Conservation (phyloP, 1,284 basidiomycete genomes). For the Ceratobasidium papillatum region DNA sequence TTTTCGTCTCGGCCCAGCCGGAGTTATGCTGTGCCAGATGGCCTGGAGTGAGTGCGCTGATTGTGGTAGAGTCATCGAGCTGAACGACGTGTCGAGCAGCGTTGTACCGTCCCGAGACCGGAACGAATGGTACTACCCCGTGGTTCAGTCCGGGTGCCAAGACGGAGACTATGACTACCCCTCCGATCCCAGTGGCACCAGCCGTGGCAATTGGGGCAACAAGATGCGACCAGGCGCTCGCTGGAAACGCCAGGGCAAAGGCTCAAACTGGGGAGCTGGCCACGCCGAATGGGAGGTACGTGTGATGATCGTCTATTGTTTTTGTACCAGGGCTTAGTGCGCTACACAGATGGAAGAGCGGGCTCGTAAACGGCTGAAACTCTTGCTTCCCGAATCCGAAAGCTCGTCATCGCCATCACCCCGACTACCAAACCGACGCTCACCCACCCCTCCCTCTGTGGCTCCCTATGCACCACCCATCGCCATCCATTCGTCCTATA, state of each 20-base stretch:
- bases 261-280: conserved; percentile 77
- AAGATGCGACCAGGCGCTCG: conserved; percentile 72
- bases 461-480: conserved; percentile 75
- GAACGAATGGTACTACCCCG: conserved; percentile 79
- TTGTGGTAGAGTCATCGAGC: background rate
- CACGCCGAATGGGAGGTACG: conserved; percentile 84
- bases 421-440: conserved; percentile 58
- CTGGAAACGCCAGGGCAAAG: conserved; percentile 79
- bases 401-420: conserved; percentile 53
- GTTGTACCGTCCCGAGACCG: conserved; percentile 57
- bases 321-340: conserved; percentile 37
- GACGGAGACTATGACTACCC: conserved; percentile 61
- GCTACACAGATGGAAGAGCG: conserved; percentile 73
- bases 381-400: conserved; percentile 64
- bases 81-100: background rate
- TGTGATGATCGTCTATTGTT: conserved; percentile 40
- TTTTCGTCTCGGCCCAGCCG: conserved; percentile 22
- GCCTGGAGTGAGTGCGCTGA: conserved; percentile 23
- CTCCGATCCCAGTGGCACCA: conserved; percentile 57
- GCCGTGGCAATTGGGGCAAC: conserved; percentile 77
- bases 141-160: conserved; percentile 50
- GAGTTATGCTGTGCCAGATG: background rate
- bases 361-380: conserved; percentile 76
- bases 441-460: conserved; percentile 57
- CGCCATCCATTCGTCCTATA: conserved; percentile 71